Conservation (phyloP, 2,329 filamentous ascomycete species). For the Fusarium pseudoanthophilum region DNA sequence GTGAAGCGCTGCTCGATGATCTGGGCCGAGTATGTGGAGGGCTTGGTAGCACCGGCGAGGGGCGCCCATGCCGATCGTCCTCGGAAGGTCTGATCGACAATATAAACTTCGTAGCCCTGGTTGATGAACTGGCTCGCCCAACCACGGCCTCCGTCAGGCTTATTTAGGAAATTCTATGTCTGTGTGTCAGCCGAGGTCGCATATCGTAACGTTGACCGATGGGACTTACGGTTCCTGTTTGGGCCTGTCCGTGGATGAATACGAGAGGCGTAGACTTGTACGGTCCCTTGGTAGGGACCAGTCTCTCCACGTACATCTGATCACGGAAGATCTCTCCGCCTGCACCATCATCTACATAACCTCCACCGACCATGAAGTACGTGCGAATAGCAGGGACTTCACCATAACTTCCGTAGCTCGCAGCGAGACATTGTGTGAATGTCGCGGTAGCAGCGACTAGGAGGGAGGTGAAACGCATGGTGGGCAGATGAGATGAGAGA, state of each 20-base stretch:
- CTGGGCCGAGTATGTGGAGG: conserved; percentile 30
- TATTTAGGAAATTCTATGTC: conserved; percentile 38
- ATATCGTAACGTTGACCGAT: too few relatives aligned
- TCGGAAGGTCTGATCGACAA: conserved; percentile 39
- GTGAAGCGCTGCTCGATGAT: conserved; percentile 38
- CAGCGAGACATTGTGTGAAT: not conserved
- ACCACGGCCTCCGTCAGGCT: conserved; percentile 37
- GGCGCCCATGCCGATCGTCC: conserved; percentile 38
- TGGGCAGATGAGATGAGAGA: not conserved
- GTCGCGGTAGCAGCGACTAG: not conserved
- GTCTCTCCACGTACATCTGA: conserved; percentile 40
- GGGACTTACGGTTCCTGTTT: conserved; percentile 34
- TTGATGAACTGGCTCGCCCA: conserved; percentile 37
- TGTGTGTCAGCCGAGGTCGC: not conserved
- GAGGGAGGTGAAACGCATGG: not conserved
- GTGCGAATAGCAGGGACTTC: conserved; percentile 31
- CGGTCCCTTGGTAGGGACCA: conserved; percentile 17
- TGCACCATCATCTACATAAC: conserved; percentile 31
- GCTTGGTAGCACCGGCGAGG: conserved; percentile 21
- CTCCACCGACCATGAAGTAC: conserved; percentile 32
- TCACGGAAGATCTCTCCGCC: conserved; percentile 37
- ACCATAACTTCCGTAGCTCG: not conserved
- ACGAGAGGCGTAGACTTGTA: conserved; percentile 26
- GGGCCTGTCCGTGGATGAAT: conserved; percentile 37
- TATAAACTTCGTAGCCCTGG: conserved; percentile 39